phyloP scores from a whole-genome alignment of 1,139 yeast species.

The Hanseniaspora uvarum region DNA sequence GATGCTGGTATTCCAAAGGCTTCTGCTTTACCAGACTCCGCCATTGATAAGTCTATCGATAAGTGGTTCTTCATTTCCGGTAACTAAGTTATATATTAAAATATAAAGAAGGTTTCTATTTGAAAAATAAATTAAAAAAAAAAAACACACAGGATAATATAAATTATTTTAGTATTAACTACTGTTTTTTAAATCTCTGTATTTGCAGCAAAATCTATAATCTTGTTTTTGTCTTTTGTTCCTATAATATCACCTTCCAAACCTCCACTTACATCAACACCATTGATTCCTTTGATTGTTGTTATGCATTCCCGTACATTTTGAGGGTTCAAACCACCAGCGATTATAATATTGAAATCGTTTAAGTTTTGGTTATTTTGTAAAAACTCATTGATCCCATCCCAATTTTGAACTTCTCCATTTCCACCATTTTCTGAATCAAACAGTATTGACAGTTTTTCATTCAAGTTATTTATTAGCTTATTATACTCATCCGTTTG shows the following conservation, averaged over 20 bases:
- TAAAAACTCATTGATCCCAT: constrained; percentile 22
- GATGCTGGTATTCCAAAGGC: constrained; percentile 55
- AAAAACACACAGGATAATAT: not conserved
- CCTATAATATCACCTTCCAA: constrained; percentile 44
- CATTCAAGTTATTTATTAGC: not conserved
- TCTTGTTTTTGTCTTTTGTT: constrained; percentile 5
- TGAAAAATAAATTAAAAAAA: constrained; percentile 21
- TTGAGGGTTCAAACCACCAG: constrained; percentile 78
- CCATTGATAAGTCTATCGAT: constrained; percentile 92
- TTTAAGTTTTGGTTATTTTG: constrained; percentile 32
- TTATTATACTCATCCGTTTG: constrained; percentile 17
- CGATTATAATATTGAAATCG: constrained; percentile 45
- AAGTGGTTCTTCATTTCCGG: constrained; percentile 99
- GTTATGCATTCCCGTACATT: constrained; percentile 50
- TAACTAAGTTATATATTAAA: constrained; percentile 23
- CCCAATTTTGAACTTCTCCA: constrained; percentile 59
- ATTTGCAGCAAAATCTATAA: constrained; percentile 2
- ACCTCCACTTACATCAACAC: constrained; percentile 93
- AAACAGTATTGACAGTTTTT: constrained; percentile 34
- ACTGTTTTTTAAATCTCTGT: not conserved
- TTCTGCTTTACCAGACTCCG: constrained; percentile 68
- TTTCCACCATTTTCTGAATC: constrained; percentile 92
- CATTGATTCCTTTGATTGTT: constrained; percentile 46
- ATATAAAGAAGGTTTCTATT: constrained; percentile 21
- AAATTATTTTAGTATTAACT: not conserved